Evolutionary conservation across 768 basidiomycete genomes (phyloP), one percentile per base, ranked within the genome.

Genomic region (Asterophora parasitica): DNA sequence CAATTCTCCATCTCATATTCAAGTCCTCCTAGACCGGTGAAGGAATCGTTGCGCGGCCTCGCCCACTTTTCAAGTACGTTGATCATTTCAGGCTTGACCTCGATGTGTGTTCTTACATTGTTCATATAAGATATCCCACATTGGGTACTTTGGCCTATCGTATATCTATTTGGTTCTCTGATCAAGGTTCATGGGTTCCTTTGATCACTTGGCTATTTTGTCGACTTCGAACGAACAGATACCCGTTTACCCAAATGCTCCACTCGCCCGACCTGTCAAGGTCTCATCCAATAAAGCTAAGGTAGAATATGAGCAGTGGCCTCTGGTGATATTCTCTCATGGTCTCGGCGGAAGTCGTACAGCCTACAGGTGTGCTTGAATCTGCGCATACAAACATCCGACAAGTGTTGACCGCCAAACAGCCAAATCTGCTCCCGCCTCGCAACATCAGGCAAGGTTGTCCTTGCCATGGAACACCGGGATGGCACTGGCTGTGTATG

Each of bases 321-420:
- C 88, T 0, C 73, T 93, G 26, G 78, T 91, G 26, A 75, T 93
- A 33, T 92, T 92, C 65, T 88, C 85, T 8, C 91, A 92, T 68
- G 91, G 91, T 15, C 76, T 92, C 16, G 84, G 80, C 15, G 90
- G 89, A 4, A 81, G 76, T 35, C 69, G 82, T 16, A 86, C 81
- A 0, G 77, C 81, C 1, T 91, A 92, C 57, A 85, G 81, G 79
- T 77, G 32, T 35, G 46, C 42, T 38, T 39, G n/a, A n/a, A 23
- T 42, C 10, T 15, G 5, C 26, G 3, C 12, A 30, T 23, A 12
- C 11, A 32, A 17, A 44, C n/a, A n/a, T 35, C 44, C 27, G 49
- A 10, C 53, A n/a, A 40, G 7, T 10, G 19, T 27, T 45, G 30
- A 44, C n/a, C n/a, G n/a, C 12, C 7, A 7, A 36, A 16, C 16